phyloP scores from a whole-genome alignment of 352 stramenopile species.

The Phytophthora cryptogea region DNA sequence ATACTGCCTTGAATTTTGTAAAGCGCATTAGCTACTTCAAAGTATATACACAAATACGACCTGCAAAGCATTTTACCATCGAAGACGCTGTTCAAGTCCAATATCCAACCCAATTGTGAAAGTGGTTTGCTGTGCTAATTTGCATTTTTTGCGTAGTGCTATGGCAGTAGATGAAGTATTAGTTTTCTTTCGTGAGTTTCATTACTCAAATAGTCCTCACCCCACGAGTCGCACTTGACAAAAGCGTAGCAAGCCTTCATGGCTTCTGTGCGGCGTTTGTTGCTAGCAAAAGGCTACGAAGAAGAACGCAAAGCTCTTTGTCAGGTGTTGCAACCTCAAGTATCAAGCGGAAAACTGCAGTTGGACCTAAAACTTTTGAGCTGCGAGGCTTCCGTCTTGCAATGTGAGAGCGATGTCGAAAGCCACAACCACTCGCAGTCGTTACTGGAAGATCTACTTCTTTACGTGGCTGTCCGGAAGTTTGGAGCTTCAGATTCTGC shows the following conservation, averaged over 20 bases:
- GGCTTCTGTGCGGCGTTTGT: constrained; percentile 18
- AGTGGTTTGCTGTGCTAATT: too few species aligned
- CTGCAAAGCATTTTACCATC: too few species aligned
- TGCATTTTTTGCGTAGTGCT: too few species aligned
- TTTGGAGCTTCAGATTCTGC: constrained; percentile 12
- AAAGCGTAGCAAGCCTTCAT: constrained; percentile 8
- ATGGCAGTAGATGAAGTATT: too few species aligned
- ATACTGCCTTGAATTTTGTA: too few species aligned
- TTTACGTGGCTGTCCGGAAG: constrained; percentile 32
- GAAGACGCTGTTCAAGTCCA: too few species aligned
- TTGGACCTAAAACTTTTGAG: constrained; percentile 16
- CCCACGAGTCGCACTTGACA: constrained; percentile 6
- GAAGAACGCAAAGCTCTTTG: constrained; percentile 22
- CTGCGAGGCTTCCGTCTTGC: constrained; percentile 16
- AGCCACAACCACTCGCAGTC: constrained; percentile 23
- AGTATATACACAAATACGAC: too few species aligned
- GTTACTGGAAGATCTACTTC: constrained; percentile 37
- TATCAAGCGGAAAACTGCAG: background rate
- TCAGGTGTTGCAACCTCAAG: constrained; percentile 7
- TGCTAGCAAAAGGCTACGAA: constrained; percentile 8
- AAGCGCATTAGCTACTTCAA: too few species aligned
- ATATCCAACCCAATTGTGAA: too few species aligned
- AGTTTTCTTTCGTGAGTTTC: background rate
- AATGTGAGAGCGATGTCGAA: constrained; percentile 3
- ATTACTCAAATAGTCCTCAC: constrained; percentile 2